Evolutionary conservation across 2,329 filamentous ascomycete genomes (phyloP), one percentile per base, ranked within the genome.

Genomic region (Penicillium sp.): DNA sequence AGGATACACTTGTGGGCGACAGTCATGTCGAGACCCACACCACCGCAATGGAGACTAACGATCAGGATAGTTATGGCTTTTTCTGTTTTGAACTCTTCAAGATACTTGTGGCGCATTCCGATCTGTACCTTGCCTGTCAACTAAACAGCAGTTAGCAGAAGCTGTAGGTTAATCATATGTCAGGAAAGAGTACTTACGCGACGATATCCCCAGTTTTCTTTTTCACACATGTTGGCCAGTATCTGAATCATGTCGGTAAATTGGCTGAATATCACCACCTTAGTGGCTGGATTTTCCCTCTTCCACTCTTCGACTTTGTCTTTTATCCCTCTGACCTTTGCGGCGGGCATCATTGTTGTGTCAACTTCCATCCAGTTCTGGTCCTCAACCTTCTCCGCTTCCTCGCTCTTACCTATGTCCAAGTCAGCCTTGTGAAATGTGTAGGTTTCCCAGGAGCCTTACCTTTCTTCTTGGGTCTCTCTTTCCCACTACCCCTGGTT

Each of bases 261-360:
- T 66, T 89, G 85, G 0, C 83, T 85, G 65, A 88, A 90, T 50
- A 89, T 74, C 61, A 85, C 85, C 50, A 88, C 81, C 72, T 90
- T 89, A 46, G 81, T 80, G 0, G 76, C 56, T 0, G 78, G 76
- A 4, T 83, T 79, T 13, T 83, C 76, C 1, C 73, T 51, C 13
- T 82, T 70, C 71, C 79, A 82, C 11, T 77, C 71, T 3, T 79
- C 58, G 5, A 83, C 60, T 6, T 74, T 66, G 1, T 71, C 65
- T 47, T 73, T 73, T 5, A 79, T 67, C 11, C 73, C 75, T 5
- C 67, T 72, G 1, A 79, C 69, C 64, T 82, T 83, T 0, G 80
- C 73, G n/a, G 74, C 74, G 0, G 76, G 75, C 38, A 79, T 73
- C 0, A 74, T 46, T 1, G 70, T 46, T 1, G 59, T 68, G 21